A percentile compares a stretch with the other conserved stretches of the same genome.
Evolutionary conservation across 2,329 filamentous ascomycete species (phyloP).

Genomic region (Aspergillus carbonarius): DNA sequence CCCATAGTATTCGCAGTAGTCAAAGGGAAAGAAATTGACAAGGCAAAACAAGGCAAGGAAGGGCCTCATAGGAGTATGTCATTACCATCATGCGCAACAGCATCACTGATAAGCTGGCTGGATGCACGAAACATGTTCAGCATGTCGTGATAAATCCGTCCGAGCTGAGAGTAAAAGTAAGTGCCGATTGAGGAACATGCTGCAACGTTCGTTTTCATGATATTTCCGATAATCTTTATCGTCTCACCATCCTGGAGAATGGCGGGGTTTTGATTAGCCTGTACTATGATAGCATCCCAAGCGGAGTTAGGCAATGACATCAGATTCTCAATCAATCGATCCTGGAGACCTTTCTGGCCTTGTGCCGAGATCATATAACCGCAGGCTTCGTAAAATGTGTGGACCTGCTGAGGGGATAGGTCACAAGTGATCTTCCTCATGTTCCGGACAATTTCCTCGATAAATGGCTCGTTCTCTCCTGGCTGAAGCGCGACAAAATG

Average conservation of each 20-base stretch:
- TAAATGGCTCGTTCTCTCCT: constrained; percentile 92
- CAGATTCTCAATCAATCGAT: constrained; percentile 83
- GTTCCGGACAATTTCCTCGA: constrained; percentile 95
- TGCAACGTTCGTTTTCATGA: constrained; percentile 99
- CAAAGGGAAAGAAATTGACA: not conserved
- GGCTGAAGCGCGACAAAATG: constrained; percentile 97
- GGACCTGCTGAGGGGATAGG: constrained; percentile 91
- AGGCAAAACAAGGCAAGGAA: not conserved
- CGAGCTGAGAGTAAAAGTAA: constrained; percentile 98
- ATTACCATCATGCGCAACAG: constrained; percentile 78
- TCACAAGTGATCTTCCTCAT: constrained; percentile 96
- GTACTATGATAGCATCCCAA: constrained; percentile 91
- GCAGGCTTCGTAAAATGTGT: constrained; percentile 98
- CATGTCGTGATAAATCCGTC: constrained; percentile 97
- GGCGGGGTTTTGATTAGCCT: constrained; percentile 78
- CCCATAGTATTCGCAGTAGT: not conserved
- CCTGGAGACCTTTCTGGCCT: constrained; percentile 90
- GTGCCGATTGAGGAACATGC: constrained; percentile 93
- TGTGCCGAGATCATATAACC: constrained; percentile 99
- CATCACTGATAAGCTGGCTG: constrained; percentile 93
- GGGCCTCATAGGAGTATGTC: constrained; percentile 2
- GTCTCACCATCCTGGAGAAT: constrained; percentile 90
- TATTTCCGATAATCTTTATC: constrained; percentile 98
- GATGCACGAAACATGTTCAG: constrained; percentile 97
- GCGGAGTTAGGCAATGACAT: constrained; percentile 93